A percentile compares a stretch with the other conserved stretches of the same genome.
Evolutionary conservation across 345 rosid genomes (phyloP).

Genomic region (Combretum micranthum): DNA sequence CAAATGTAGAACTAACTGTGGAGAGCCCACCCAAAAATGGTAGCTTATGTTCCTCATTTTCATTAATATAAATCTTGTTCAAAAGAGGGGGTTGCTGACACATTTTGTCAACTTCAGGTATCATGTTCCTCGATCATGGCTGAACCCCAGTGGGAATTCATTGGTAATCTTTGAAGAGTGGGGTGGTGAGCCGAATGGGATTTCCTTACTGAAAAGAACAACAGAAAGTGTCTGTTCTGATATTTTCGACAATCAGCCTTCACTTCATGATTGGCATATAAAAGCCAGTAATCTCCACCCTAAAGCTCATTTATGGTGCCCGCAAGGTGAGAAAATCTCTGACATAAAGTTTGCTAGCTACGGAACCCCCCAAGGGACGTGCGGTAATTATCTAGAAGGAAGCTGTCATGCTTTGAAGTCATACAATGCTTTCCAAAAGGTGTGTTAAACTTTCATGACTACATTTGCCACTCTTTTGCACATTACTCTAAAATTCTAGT

Average conservation of each 20-base stretch:
- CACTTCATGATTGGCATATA: constrained; percentile 2
- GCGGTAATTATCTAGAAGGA: constrained; percentile 48
- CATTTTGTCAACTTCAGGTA: constrained; percentile 23
- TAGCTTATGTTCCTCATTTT: not conserved
- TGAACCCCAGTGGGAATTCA: constrained; percentile 24
- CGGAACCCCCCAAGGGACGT: constrained; percentile 50
- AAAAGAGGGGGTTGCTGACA: not conserved
- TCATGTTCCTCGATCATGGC: constrained; percentile 44
- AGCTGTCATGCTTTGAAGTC: constrained; percentile 62
- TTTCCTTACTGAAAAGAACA: constrained; percentile 25
- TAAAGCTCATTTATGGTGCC: constrained; percentile 35
- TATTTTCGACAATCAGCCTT: constrained; percentile 13
- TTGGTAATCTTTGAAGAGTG: constrained; percentile 34
- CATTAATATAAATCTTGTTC: not conserved
- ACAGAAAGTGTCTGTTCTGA: constrained; percentile 24
- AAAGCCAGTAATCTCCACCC: not conserved
- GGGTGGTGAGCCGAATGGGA: constrained; percentile 29
- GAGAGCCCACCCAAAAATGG: constrained; percentile 47
- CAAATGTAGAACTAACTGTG: constrained; percentile 38
- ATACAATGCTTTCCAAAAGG: constrained; percentile 32
- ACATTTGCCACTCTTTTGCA: not conserved
- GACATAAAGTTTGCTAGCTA: constrained; percentile 62
- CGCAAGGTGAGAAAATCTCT: constrained; percentile 47
- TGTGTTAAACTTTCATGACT: constrained; percentile 1
- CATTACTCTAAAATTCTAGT: not conserved